Conservation (phyloP, 257 asterid genomes). For the Nicotiana undulata region DNA sequence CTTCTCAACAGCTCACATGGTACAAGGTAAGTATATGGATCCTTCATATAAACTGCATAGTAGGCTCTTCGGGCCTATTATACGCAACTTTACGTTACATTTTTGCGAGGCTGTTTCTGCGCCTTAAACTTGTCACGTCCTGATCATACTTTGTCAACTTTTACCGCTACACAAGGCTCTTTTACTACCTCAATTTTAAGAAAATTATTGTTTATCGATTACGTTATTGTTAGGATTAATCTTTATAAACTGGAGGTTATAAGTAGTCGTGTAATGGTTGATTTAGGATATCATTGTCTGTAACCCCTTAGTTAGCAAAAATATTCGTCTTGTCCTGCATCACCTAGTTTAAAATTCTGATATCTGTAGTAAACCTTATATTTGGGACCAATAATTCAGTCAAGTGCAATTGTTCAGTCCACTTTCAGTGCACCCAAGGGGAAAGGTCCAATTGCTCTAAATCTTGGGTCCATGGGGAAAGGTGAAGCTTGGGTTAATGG, state of each 20-base stretch:
- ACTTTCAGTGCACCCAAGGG: slow-evolving; percentile 59
- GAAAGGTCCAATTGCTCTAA: slow-evolving; percentile 53
- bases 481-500: slow-evolving; percentile 84
- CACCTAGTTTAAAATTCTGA: background rate
- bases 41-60: background rate
- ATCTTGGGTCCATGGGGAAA: slow-evolving; percentile 92
- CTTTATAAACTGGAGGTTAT: too few relatives aligned
- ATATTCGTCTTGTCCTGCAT: background rate
- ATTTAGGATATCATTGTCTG: background rate
- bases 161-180: too few relatives aligned
- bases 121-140: too few relatives aligned
- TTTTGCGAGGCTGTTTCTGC: too few relatives aligned
- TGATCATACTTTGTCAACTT: too few relatives aligned
- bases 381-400: background rate
- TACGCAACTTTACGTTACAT: too few relatives aligned
- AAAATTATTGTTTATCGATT: too few relatives aligned
- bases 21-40: slow-evolving; percentile 46
- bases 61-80: too few relatives aligned
- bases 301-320: background rate
- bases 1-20: slow-evolving; percentile 62
- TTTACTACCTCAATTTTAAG: too few relatives aligned
- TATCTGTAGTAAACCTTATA: background rate
- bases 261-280: too few relatives aligned
- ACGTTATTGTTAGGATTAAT: too few relatives aligned
- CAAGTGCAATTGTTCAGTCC: slow-evolving; percentile 25